Percentiles rank a stretch among this genome's conserved stretches.
These are phyloP conservation scores for Bretschneidera sinensis DNA, from an alignment of 345 rosid genomes.

Conservation along the genomic window DNA sequence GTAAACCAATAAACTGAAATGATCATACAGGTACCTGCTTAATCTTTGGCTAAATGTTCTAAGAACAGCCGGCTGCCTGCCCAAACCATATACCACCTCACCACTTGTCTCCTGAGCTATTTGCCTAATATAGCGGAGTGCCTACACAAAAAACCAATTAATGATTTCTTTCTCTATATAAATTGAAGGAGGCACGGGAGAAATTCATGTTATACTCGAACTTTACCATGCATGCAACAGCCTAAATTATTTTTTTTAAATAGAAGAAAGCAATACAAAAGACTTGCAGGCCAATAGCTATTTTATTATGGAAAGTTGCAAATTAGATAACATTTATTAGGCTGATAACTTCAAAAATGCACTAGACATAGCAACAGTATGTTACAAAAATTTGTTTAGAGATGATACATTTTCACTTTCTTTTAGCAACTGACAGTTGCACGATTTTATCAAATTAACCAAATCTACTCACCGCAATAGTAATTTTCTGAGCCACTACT, in stretches of 20 bases:
- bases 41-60: conserved; percentile 93
- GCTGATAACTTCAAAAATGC: too few relatives aligned
- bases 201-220: too few relatives aligned
- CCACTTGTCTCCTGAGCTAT: conserved; percentile 96
- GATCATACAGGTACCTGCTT: conserved; percentile 62
- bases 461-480: conserved; percentile 68
- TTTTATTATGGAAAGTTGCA: too few relatives aligned
- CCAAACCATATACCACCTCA: conserved; percentile 90
- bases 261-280: too few relatives aligned
- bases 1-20: too few relatives aligned
- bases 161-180: conserved; percentile 2
- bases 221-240: too few relatives aligned
- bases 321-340: too few relatives aligned
- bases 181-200: too few relatives aligned
- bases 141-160: conserved; percentile 42
- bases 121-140: conserved; percentile 75
- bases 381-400: too few relatives aligned
- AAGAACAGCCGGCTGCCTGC: conserved; percentile 92
- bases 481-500: conserved; percentile 89
- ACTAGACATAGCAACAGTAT: too few relatives aligned
- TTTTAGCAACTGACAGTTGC: too few relatives aligned
- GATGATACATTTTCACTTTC: not conserved
- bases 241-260: too few relatives aligned
- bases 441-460: not conserved
- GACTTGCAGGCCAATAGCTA: not conserved